Conservation (phyloP, 2,329 filamentous ascomycete species). For the Claviceps sp. region DNA sequence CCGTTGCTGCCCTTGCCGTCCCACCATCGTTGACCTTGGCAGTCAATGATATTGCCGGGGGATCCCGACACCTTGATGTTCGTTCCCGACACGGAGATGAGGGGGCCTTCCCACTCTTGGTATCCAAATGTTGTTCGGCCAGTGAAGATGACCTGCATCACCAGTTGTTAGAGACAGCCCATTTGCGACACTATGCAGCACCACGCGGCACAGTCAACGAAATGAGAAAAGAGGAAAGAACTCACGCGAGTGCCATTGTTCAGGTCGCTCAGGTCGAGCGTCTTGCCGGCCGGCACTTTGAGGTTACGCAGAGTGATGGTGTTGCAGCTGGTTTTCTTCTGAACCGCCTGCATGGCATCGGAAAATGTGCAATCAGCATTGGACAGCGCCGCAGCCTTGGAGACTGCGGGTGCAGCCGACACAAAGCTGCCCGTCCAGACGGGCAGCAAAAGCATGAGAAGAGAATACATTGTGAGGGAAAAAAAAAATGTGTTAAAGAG, state of each 20-base stretch:
- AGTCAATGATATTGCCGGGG: slow-evolving; percentile 31
- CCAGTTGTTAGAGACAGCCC: no score
- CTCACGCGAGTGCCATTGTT: neutral
- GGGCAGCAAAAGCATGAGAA: neutral
- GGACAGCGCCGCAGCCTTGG: neutral
- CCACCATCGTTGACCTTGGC: slow-evolving; percentile 46
- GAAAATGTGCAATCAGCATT: neutral
- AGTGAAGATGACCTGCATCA: neutral
- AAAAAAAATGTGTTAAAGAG: neutral
- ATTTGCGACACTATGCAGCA: no score
- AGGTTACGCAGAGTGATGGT: neutral
- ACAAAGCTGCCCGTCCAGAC: neutral
- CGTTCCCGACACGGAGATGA: neutral
- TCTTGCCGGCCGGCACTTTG: neutral
- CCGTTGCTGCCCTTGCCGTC: slow-evolving; percentile 45
- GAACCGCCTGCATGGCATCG: neutral
- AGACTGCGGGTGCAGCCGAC: neutral
- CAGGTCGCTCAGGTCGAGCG: neutral
- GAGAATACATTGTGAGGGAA: neutral
- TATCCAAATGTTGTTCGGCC: neutral
- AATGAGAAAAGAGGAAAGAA: no score
- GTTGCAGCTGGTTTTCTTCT: neutral
- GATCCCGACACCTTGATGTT: neutral
- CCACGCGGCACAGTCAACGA: no score
- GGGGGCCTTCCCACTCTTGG: neutral